Evolutionary conservation across 2,329 filamentous ascomycete species (phyloP), one percentile per base, ranked within the genome.

Genomic region (Fusarium annulatum): DNA sequence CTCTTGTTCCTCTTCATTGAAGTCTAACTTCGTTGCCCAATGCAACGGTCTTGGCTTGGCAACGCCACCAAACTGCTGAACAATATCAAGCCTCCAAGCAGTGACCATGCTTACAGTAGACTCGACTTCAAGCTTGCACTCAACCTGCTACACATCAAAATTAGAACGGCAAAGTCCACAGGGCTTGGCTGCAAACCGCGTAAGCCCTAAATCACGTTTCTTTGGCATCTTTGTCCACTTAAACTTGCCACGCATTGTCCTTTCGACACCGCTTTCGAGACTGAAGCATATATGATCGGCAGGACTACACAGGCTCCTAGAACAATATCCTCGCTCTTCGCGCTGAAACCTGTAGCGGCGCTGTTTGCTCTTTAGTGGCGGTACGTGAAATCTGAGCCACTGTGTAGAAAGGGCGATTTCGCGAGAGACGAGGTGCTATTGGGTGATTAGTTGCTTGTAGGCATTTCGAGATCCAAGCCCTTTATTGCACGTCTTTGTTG

Each of bases 71-170:
- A 39, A 39, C 14, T n/a, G 18, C 38, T 18, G 45, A 69, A 69
- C 65, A 69, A 69, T 69, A 64, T 41, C 34, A 69, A 69, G 45
- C 51, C 51, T 53, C 30, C 11, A 48, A 57, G 58, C 66, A 42
- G 45, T 36, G 66, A 14, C 45, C 57, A 69, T n/a, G 41, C 42
- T 46, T 23, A 33, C 9, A 12, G n/a, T 41, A 9, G 4, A 26
- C 55, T 36, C 9, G 21, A 21, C n/a, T 34, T 34, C 30, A 23
- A 19, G 14, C 16, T 51, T 14, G 48, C 28, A 23, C 30, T 15
- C 30, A 23, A 15, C 16, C 7, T 26, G 18, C 18, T 5, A 18
- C 21, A n/a, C 18, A 33, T 49, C 4, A n/a, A 33, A 6, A 38
- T 36, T 10, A 16, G n/a, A 19, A n/a, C 34, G 33, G 21, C 9